Percentiles rank a stretch among this genome's conserved stretches.
Conservation (phyloP, 2,329 filamentous ascomycete species). For the Verticillium klebahnii region DNA sequence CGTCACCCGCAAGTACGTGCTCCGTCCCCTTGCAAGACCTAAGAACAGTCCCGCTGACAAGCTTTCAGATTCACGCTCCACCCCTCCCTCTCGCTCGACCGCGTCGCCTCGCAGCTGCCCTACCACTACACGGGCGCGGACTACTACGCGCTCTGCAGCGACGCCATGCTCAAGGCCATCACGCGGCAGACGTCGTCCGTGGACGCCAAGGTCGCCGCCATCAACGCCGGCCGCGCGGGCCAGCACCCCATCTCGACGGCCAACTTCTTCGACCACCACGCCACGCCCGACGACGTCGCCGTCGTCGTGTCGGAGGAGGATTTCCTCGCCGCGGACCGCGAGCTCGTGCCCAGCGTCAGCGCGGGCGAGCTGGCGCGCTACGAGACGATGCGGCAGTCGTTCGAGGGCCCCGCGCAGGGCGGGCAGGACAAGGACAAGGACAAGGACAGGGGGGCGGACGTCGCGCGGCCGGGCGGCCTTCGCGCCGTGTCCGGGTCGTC, state of each 20-base stretch:
- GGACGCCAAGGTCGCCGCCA: conserved; percentile 71
- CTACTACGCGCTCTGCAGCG: conserved; percentile 93
- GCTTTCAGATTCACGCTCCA: conserved; percentile 71
- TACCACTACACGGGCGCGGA: conserved; percentile 98
- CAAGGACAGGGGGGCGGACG: conserved; percentile 4
- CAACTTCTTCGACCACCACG: conserved; percentile 93
- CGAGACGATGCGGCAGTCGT: conserved; percentile 73
- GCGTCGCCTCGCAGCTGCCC: conserved; percentile 72
- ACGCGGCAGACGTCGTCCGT: conserved; percentile 82
- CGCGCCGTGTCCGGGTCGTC: conserved; percentile 22
- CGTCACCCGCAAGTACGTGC: conserved; percentile 80
- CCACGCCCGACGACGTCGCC: conserved; percentile 73
- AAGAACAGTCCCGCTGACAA: conserved; percentile 8
- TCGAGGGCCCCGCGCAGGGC: conserved; percentile 57
- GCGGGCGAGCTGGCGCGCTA: conserved; percentile 90
- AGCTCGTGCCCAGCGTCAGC: conserved; percentile 91
- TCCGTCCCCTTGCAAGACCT: background rate
- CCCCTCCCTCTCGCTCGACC: conserved; percentile 68
- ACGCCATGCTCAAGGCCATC: conserved; percentile 98
- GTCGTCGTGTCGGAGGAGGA: conserved; percentile 89
- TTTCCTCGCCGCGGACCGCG: conserved; percentile 74
- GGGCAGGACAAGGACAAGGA: conserved; percentile 8
- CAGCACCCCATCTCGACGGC: conserved; percentile 67
- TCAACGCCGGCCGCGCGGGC: conserved; percentile 48
- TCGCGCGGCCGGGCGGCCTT: background rate